Evolutionary conservation across 257 asterid genomes (phyloP).

Genomic region (Forsythia suspensa): DNA sequence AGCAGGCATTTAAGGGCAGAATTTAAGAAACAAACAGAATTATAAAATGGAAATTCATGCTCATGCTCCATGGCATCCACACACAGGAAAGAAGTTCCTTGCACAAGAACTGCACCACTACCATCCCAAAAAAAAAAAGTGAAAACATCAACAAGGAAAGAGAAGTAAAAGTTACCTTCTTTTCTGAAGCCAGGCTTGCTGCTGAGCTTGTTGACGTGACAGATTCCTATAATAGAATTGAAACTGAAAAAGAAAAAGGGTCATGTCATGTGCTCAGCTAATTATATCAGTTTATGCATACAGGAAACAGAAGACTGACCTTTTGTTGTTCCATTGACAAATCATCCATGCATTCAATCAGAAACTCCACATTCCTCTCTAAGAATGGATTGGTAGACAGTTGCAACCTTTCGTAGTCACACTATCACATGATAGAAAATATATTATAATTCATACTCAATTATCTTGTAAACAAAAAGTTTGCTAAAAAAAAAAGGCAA

Average conservation of each 20-base stretch:
- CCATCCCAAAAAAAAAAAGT: background rate
- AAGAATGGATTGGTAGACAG: slow-evolving; percentile 76
- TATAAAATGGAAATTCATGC: background rate
- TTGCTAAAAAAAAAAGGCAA: background rate
- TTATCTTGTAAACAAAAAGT: background rate
- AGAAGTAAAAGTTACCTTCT: slow-evolving; percentile 58
- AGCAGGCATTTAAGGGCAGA: background rate
- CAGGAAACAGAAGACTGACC: slow-evolving; percentile 41
- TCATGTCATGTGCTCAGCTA: slow-evolving; percentile 5
- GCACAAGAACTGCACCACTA: background rate
- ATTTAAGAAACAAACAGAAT: background rate
- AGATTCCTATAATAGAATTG: slow-evolving; percentile 91
- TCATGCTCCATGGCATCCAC: background rate
- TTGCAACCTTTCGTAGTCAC: slow-evolving; percentile 91
- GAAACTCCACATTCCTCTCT: slow-evolving; percentile 91
- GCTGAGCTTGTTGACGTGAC: slow-evolving; percentile 96
- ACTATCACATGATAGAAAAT: slow-evolving; percentile 36
- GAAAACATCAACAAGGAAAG: background rate
- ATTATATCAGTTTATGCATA: slow-evolving; percentile 11
- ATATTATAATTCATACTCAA: background rate
- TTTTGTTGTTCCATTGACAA: slow-evolving; percentile 92
- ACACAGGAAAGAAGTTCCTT: background rate
- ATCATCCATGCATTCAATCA: slow-evolving; percentile 98
- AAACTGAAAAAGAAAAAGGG: slow-evolving; percentile 49
- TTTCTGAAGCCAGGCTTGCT: slow-evolving; percentile 97